Conservation (phyloP, 2,329 filamentous ascomycete genomes). For the Colletotrichum sublineola region DNA sequence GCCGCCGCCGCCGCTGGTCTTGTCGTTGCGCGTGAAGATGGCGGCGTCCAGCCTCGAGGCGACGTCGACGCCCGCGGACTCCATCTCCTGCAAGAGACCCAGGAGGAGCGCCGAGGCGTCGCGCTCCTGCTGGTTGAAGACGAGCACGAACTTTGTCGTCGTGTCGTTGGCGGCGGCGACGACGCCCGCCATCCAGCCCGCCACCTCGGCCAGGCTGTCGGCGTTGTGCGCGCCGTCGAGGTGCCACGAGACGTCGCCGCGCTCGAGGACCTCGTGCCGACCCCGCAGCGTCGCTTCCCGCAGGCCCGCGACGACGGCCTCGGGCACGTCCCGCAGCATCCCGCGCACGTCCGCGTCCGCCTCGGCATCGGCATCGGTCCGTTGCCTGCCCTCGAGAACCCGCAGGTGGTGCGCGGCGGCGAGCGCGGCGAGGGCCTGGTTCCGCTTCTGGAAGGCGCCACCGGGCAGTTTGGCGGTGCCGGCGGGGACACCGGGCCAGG, state of each 20-base stretch:
- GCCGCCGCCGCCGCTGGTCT: slow-evolving; percentile 48
- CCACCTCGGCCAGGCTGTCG: slow-evolving; percentile 87
- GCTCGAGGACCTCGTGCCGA: slow-evolving; percentile 75
- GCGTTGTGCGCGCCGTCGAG: slow-evolving; percentile 94
- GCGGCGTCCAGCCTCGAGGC: slow-evolving; percentile 74
- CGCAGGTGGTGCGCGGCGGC: slow-evolving; percentile 50
- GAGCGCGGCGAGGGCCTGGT: slow-evolving; percentile 67
- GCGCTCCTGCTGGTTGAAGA: slow-evolving; percentile 89
- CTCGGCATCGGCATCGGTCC: slow-evolving; percentile 35
- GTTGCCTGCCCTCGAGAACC: slow-evolving; percentile 53
- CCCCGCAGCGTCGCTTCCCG: slow-evolving; percentile 83
- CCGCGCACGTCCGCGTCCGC: slow-evolving; percentile 51
- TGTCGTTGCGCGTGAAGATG: slow-evolving; percentile 66
- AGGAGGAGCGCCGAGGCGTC: slow-evolving; percentile 68
- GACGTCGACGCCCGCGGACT: slow-evolving; percentile 2
- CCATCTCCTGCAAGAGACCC: slow-evolving; percentile 56
- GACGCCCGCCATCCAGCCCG: slow-evolving; percentile 80
- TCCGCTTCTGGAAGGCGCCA: slow-evolving; percentile 70
- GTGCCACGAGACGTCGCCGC: slow-evolving; percentile 78
- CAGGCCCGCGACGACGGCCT: slow-evolving; percentile 78
- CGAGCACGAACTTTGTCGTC: slow-evolving; percentile 64
- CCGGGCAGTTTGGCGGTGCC: slow-evolving; percentile 62
- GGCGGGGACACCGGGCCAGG: slow-evolving; percentile 44
- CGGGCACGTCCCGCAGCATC: slow-evolving; percentile 58
- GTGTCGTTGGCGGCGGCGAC: slow-evolving; percentile 49